Conservation (phyloP, 805 yeast species). For the Wickerhamomyces pijperi region DNA sequence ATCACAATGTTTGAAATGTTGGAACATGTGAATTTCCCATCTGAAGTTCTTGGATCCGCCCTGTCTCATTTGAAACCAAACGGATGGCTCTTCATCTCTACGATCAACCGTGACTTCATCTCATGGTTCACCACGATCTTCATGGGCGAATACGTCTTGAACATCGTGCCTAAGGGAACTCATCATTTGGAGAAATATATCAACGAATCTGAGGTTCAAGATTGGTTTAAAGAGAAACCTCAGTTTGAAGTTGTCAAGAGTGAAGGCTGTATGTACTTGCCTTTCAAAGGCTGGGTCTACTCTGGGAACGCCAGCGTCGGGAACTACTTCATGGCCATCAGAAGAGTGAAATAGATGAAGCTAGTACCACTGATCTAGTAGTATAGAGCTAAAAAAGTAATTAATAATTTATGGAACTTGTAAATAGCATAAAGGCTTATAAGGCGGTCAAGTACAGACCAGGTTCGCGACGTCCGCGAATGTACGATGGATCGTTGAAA, state of each 20-base stretch:
- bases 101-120: constrained; percentile 79
- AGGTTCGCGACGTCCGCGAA: too few species aligned
- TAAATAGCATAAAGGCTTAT: too few species aligned
- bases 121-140: constrained; percentile 91
- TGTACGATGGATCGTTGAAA: too few species aligned
- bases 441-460: too few species aligned
- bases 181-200: constrained; percentile 84
- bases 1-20: constrained; percentile 90
- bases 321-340: constrained; percentile 85
- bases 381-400: too few species aligned
- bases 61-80: constrained; percentile 50
- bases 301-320: constrained; percentile 54
- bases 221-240: constrained; percentile 44
- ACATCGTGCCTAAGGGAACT: constrained; percentile 86
- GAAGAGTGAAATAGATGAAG: constrained; percentile 25
- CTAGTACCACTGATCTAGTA: too few species aligned
- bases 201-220: constrained; percentile 56
- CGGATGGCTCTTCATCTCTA: constrained; percentile 81
- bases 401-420: too few species aligned
- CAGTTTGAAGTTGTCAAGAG: constrained; percentile 50
- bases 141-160: constrained; percentile 72
- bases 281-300: constrained; percentile 77
- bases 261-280: constrained; percentile 77
- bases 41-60: constrained; percentile 59
- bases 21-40: constrained; percentile 87